Evolutionary conservation across 2,329 filamentous ascomycete species (phyloP), one percentile per base, ranked within the genome.

Genomic region (Parascedosporium putredinis): DNA sequence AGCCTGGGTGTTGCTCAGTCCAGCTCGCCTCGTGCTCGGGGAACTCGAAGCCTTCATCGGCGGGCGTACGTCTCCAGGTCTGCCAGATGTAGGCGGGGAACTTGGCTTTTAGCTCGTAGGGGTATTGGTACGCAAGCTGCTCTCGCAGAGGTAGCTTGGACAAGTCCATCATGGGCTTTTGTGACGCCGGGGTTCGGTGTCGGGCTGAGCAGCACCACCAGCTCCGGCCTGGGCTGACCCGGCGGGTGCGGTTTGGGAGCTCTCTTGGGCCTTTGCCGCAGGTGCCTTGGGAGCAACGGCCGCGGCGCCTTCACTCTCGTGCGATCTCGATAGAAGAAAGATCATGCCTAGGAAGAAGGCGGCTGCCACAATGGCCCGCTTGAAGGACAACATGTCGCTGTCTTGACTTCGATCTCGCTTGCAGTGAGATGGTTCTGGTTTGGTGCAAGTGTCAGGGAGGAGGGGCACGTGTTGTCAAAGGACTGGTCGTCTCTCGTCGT

Each of bases 21-120:
- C 93, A 98, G 54, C 86, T 89, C 12, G 88, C 86, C 69, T 97
- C 93, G 52, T 88, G 77, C 44, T 86, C 81, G 54, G 90, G 83
- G 62, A 95, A 90, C 18, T 73, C 68, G 62, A 98, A 98, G 54
- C 86, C 75, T 47, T 79, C 74, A 20, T 88, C 85, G 1, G 83
- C 78, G 0, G 91, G 90, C 1, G 81, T 86, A 60, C 81, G 84
- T 66, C 94, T 96, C 93, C 93, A 98, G 12, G 93, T 98, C 74
- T 98, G 93, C 93, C 93, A 98, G 62, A 98, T 94, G 72, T 95
- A 97, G 51, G 89, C 90, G 3, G 93, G 93, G 65, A 97, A 97
- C 65, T 91, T 95, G 58, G 75, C 68, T 61, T 89, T 81, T 54
- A 91, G 75, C 60, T 95, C 86, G 73, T 97, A 98, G 18, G 90